Conservation (phyloP, 495 filamentous ascomycete genomes). For the Aspergillus saccharolyticus region DNA sequence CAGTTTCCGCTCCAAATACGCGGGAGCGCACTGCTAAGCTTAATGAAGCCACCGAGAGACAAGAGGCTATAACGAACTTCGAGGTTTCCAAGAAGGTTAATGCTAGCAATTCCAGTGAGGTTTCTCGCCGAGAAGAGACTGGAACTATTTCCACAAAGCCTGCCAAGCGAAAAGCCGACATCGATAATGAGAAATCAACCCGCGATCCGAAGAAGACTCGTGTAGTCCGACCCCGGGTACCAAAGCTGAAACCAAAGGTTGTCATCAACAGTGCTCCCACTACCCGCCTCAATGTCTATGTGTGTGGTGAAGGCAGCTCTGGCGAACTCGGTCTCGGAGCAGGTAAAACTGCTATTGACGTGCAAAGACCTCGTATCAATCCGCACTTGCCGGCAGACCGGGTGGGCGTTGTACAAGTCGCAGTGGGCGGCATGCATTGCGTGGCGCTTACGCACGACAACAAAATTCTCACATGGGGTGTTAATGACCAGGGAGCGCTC, state of each 20-base stretch:
- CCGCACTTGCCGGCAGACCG: conserved; percentile 49
- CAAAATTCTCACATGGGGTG: conserved; percentile 62
- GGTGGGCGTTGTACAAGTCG: conserved; percentile 59
- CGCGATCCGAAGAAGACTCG: conserved; percentile 28
- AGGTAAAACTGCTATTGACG: conserved; percentile 55
- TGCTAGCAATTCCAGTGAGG: neutral
- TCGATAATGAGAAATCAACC: conserved; percentile 25
- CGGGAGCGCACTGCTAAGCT: neutral
- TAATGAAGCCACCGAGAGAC: conserved; percentile 1
- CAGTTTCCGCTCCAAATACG: neutral
- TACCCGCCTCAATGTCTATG: conserved; percentile 56
- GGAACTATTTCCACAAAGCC: conserved; percentile 16
- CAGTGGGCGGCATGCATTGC: conserved; percentile 61
- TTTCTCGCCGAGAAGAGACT: conserved; percentile 16
- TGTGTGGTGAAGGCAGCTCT: conserved; percentile 63
- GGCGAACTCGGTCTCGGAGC: conserved; percentile 65
- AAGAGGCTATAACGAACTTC: conserved; percentile 7
- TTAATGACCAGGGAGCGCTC: conserved; percentile 63
- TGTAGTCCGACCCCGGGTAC: conserved; percentile 20
- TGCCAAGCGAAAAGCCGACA: conserved; percentile 41
- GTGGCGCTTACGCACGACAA: conserved; percentile 58
- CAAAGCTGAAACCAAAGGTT: conserved; percentile 27
- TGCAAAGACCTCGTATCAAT: conserved; percentile 66
- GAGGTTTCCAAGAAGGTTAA: conserved; percentile 14
- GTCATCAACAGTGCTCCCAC: conserved; percentile 43